Base-by-base conservation (phyloP, 768 basidiomycete species). In the Gautieria morchelliformis region DNA sequence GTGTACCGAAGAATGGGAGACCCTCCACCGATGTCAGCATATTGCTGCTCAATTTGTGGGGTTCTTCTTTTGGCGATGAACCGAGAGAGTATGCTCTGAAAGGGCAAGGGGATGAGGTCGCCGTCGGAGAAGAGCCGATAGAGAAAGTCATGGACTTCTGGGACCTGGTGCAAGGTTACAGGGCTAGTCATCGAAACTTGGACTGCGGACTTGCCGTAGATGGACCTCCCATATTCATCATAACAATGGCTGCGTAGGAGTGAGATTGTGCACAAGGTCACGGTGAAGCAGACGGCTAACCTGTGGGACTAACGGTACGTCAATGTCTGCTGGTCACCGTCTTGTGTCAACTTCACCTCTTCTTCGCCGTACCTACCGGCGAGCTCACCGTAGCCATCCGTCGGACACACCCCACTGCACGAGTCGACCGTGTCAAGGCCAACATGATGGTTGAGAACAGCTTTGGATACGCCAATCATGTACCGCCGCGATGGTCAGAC, bases 151-250 rank as follows among this genome's bases (percentile, higher is more conserved):
- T 92, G 78, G 7, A 96, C 97, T 74, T 97, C 95, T 4, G 85
- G 75, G 42, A 96, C 87, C 92, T 96, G 65, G 17, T 3, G 27
- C 27, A 27, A 46, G 24, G 51, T 40, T 30, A n/a, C 48, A 51
- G 59, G 60, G 50, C 35, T 47, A 22, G 56, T 55, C 41, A 52
- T 53, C 51, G 9, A 58, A 17, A 39, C 45, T 14, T 46, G 19
- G 46, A 6, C 1, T 22, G 10, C 15, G 53, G 48, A 53, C 27
- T 42, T 27, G 93, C 92, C 58, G 92, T 94, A 52, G 89, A 81
- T 22, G 95, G 96, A 1, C 96, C 96, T 45, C 96, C 96, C 96
- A 99, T 99, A 71, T 98, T 99, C 74, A 99, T 76, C 88, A 99
- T 89, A 42, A 99, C 93, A 61, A 98, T 80, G 39, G 89, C 95